These are phyloP conservation scores for Backusella circina DNA, from an alignment of 192 early-diverging fungal species.

Conservation along the genomic window DNA sequence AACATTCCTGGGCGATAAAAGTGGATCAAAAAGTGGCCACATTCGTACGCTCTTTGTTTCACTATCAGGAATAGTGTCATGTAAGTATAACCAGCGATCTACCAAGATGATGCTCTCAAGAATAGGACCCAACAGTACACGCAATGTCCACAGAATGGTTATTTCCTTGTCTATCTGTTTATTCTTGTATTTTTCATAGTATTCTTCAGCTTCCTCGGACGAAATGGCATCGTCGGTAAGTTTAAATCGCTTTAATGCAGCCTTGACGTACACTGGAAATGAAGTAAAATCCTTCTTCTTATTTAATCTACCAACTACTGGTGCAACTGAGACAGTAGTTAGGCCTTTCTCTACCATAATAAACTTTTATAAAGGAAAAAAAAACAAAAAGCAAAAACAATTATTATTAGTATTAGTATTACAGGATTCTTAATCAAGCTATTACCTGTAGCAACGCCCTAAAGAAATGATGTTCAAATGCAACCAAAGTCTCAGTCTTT, in stretches of 20 bases:
- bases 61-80: slow-evolving; percentile 42
- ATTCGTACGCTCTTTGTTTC: slow-evolving; percentile 33
- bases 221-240: slow-evolving; percentile 25
- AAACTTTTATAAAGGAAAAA: neutral
- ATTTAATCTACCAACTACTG: slow-evolving; percentile 59
- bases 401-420: too few relatives aligned
- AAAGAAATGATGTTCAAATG: slow-evolving; percentile 69
- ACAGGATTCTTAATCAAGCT: neutral
- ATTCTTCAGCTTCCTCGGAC: slow-evolving; percentile 40
- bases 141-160: slow-evolving; percentile 78
- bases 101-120: slow-evolving; percentile 78
- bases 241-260: slow-evolving; percentile 47
- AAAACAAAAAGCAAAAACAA: too few relatives aligned
- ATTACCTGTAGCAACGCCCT: slow-evolving; percentile 70
- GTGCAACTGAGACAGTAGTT: slow-evolving; percentile 36
- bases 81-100: slow-evolving; percentile 69
- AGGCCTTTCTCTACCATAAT: slow-evolving; percentile 56
- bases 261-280: slow-evolving; percentile 51
- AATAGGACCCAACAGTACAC: slow-evolving; percentile 67
- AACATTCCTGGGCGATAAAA: slow-evolving; percentile 61
- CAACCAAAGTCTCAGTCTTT: slow-evolving; percentile 45
- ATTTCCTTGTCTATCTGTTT: slow-evolving; percentile 52
- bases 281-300: slow-evolving; percentile 45
- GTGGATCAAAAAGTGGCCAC: slow-evolving; percentile 60
- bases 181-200: slow-evolving; percentile 35